These are phyloP conservation scores for Verticillium longisporum DNA, from an alignment of 2,329 filamentous ascomycete species.

Conservation along the genomic window DNA sequence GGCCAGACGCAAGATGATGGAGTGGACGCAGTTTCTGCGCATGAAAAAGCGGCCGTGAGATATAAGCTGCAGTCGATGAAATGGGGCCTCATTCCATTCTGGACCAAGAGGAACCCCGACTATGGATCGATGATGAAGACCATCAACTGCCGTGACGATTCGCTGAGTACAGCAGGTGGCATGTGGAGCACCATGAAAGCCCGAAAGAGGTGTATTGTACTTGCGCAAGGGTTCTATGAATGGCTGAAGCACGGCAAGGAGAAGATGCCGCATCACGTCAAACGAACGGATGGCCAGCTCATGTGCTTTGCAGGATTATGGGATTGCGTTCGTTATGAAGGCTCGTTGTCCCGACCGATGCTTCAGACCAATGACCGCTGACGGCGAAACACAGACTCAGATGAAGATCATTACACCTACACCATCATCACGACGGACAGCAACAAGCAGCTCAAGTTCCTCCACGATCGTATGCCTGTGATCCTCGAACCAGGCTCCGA, in stretches of 20 bases:
- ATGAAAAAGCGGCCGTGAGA: slow-evolving; percentile 27
- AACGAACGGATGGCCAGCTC: slow-evolving; percentile 71
- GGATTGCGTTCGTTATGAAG: slow-evolving; percentile 80
- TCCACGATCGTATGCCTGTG: slow-evolving; percentile 95
- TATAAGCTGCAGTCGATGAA: slow-evolving; percentile 92
- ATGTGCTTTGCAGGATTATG: slow-evolving; percentile 90
- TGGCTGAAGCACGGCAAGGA: slow-evolving; percentile 84
- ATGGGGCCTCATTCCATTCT: slow-evolving; percentile 92
- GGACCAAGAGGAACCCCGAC: slow-evolving; percentile 79
- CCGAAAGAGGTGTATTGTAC: slow-evolving; percentile 76
- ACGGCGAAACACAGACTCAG: slow-evolving; percentile 34
- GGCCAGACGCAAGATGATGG: slow-evolving; percentile 11
- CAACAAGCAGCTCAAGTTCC: slow-evolving; percentile 73
- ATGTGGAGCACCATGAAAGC: slow-evolving; percentile 94
- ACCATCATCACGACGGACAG: slow-evolving; percentile 89
- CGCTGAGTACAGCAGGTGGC: slow-evolving; percentile 64
- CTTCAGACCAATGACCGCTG: not conserved
- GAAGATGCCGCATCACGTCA: slow-evolving; percentile 79
- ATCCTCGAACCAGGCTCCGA: slow-evolving; percentile 73
- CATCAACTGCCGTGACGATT: slow-evolving; percentile 93
- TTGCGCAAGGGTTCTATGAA: slow-evolving; percentile 93
- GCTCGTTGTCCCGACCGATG: slow-evolving; percentile 26
- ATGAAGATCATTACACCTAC: slow-evolving; percentile 76
- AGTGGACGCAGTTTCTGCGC: slow-evolving; percentile 3
- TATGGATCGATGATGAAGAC: slow-evolving; percentile 75